phyloP scores from a whole-genome alignment of 192 early-diverging fungal species.

The Mortierella alpina region DNA sequence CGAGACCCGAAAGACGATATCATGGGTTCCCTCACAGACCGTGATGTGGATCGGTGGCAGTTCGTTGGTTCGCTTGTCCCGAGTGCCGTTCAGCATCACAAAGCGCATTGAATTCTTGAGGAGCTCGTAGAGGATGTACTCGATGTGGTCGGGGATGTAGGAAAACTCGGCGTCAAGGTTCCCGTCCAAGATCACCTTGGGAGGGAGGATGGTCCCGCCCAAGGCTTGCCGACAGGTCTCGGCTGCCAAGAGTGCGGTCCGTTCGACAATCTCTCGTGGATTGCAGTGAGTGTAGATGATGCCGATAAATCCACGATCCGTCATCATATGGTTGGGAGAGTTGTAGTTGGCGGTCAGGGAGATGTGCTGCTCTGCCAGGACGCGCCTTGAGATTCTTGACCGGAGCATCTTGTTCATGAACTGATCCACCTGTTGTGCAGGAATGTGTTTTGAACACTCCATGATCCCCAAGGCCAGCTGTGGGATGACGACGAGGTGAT shows the following conservation, averaged over 20 bases:
- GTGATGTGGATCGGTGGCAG: conserved; percentile 92
- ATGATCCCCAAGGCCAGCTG: conserved; percentile 88
- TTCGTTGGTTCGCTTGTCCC: conserved; percentile 21
- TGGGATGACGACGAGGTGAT: conserved; percentile 88
- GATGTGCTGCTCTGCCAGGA: conserved; percentile 94
- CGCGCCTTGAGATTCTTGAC: conserved; percentile 89
- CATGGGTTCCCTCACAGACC: conserved; percentile 75
- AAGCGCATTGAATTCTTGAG: conserved; percentile 86
- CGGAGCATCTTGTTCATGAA: conserved; percentile 94
- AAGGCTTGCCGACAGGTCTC: conserved; percentile 20
- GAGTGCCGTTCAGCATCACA: conserved; percentile 69
- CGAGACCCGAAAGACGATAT: conserved; percentile 89
- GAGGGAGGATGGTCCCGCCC: conserved; percentile 59
- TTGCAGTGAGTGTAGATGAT: conserved; percentile 77
- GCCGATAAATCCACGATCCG: conserved; percentile 69
- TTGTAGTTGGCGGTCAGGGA: conserved; percentile 75
- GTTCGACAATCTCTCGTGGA: conserved; percentile 62
- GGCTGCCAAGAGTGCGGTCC: conserved; percentile 47
- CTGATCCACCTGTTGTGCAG: conserved; percentile 71
- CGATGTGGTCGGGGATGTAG: conserved; percentile 96
- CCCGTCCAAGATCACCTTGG: conserved; percentile 82
- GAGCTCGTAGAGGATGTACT: conserved; percentile 94
- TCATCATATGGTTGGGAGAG: conserved; percentile 56
- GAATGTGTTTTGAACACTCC: conserved; percentile 81
- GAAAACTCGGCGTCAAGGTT: conserved; percentile 79